phyloP scores from a whole-genome alignment of 768 basidiomycete species.

The Suillus americanus region DNA sequence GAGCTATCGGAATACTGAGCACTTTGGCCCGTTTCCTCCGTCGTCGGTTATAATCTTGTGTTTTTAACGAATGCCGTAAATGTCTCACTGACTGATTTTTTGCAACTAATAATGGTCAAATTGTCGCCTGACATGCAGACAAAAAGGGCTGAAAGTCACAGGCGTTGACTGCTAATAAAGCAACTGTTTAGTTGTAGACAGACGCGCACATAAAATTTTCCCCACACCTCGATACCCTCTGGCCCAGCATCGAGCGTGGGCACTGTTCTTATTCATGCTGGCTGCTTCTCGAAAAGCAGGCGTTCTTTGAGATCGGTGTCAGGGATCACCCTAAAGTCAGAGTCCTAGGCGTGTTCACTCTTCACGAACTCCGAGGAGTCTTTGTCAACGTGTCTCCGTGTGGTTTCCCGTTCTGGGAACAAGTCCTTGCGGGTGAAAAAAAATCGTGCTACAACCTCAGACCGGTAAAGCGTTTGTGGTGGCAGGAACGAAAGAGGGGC shows the following conservation, averaged over 20 bases:
- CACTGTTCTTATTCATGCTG: background rate
- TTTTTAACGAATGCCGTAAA: background rate
- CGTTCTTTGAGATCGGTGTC: background rate
- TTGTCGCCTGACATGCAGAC: background rate
- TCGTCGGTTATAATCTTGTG: background rate
- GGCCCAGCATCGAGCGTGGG: background rate
- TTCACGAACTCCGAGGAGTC: background rate
- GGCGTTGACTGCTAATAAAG: background rate
- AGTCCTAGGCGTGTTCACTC: background rate
- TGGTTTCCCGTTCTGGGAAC: background rate
- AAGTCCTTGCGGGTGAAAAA: background rate
- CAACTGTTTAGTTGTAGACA: background rate
- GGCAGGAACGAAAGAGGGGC: conserved; percentile 3
- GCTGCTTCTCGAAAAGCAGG: background rate
- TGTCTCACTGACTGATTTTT: background rate
- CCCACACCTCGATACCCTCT: background rate
- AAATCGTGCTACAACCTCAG: background rate
- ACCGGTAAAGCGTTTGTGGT: background rate
- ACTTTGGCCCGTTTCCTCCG: background rate
- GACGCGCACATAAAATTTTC: background rate
- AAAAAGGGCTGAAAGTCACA: background rate
- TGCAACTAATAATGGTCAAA: background rate
- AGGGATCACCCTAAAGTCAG: background rate
- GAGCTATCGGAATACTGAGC: background rate
- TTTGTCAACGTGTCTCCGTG: background rate